Conservation (phyloP, 352 stramenopile genomes). For the Saprolegnia diclina region DNA sequence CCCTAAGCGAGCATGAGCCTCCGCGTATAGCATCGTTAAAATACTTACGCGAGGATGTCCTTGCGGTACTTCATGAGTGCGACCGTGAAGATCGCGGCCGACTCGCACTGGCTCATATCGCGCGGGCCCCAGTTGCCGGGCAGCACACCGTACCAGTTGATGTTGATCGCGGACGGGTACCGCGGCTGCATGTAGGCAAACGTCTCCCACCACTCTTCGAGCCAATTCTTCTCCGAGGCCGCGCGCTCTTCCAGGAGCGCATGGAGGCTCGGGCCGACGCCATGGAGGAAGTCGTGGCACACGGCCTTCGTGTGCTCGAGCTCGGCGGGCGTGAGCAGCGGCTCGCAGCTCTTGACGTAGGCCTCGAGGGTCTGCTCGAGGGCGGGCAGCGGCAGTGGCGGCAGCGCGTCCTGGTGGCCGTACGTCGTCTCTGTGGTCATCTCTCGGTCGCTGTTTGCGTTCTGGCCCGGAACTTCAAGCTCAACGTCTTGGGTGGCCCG, state of each 20-base stretch:
- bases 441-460: background rate
- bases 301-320: slow-evolving; percentile 88
- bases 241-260: slow-evolving; percentile 79
- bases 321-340: slow-evolving; percentile 80
- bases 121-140: slow-evolving; percentile 86
- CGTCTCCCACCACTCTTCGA: slow-evolving; percentile 96
- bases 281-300: slow-evolving; percentile 85
- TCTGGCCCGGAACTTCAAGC: background rate
- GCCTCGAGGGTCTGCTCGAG: slow-evolving; percentile 90
- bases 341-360: slow-evolving; percentile 90
- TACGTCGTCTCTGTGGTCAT: slow-evolving; percentile 50
- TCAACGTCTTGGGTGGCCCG: background rate
- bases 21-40: background rate
- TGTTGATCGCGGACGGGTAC: slow-evolving; percentile 95
- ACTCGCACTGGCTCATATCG: slow-evolving; percentile 89
- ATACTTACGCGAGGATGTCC: slow-evolving; percentile 76
- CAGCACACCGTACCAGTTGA: slow-evolving; percentile 97
- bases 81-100: slow-evolving; percentile 77
- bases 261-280: slow-evolving; percentile 88
- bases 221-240: slow-evolving; percentile 80
- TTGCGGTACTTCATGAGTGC: slow-evolving; percentile 90
- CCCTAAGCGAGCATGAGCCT: slow-evolving; percentile 37
- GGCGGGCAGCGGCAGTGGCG: slow-evolving; percentile 88
- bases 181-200: slow-evolving; percentile 93
- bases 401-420: slow-evolving; percentile 83